Evolutionary conservation across 495 filamentous ascomycete genomes (phyloP).

Genomic region (Tetracladium marchalianum): DNA sequence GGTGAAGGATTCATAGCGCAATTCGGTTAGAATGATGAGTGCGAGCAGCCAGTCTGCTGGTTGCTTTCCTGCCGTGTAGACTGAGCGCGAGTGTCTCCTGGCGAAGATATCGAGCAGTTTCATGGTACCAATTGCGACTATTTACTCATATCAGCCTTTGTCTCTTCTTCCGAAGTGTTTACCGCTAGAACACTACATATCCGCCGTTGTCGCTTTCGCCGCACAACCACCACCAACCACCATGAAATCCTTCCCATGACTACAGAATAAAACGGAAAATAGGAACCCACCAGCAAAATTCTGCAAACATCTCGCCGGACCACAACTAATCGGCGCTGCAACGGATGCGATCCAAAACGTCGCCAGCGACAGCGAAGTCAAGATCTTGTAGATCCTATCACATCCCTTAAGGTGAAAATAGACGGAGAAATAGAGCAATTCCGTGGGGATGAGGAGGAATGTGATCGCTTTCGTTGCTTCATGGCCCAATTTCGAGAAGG

Average conservation of each 20-base stretch:
- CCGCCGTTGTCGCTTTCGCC: too few species aligned
- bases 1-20: conserved; percentile 29
- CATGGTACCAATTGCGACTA: conserved; percentile 27
- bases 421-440: conserved; percentile 20
- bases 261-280: background rate
- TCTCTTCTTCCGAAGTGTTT: background rate
- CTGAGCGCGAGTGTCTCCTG: conserved; percentile 17
- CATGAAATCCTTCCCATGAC: background rate
- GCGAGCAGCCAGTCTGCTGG: conserved; percentile 21
- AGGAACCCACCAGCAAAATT: conserved; percentile 19
- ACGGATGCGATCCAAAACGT: conserved; percentile 16
- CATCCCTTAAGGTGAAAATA: conserved; percentile 17
- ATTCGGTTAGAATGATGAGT: conserved; percentile 23
- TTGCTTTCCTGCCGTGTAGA: conserved; percentile 15
- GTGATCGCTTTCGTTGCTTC: conserved; percentile 11
- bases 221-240: too few species aligned
- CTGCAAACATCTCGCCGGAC: conserved; percentile 16
- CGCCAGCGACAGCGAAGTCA: conserved; percentile 12
- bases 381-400: conserved; percentile 7
- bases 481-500: conserved; percentile 8
- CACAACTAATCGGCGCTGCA: conserved; percentile 20
- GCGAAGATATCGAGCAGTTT: conserved; percentile 27
- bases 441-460: conserved; percentile 16
- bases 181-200: too few species aligned
- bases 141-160: conserved; percentile 3